Percentiles rank a stretch among this genome's conserved stretches.
These are phyloP conservation scores for Mollisia scopiformis DNA, from an alignment of 2,329 filamentous ascomycete genomes.

Conservation along the genomic window DNA sequence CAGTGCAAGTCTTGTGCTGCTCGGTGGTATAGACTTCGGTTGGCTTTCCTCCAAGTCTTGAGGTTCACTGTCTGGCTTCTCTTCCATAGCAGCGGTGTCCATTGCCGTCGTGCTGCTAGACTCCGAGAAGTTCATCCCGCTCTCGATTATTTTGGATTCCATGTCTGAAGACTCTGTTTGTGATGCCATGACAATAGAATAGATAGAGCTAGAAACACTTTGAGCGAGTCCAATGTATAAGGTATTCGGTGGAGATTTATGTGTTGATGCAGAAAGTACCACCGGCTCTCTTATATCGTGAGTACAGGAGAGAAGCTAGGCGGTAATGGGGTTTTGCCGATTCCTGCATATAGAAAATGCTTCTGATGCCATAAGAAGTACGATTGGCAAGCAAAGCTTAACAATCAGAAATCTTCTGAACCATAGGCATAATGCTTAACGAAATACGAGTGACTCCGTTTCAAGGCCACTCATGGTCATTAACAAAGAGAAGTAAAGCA, in stretches of 20 bases:
- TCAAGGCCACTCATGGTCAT: too few relatives aligned
- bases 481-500: background rate
- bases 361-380: background rate
- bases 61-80: background rate
- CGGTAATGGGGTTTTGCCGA: background rate
- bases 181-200: background rate
- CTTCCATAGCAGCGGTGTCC: background rate
- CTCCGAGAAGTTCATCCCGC: slow-evolving; percentile 4
- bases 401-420: background rate
- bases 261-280: too few relatives aligned
- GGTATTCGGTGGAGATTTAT: too few relatives aligned
- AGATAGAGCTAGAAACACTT: too few relatives aligned
- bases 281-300: background rate
- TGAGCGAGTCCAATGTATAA: too few relatives aligned
- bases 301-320: background rate
- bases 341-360: background rate
- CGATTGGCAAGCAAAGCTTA: background rate
- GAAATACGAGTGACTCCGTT: too few relatives aligned
- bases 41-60: background rate
- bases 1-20: slow-evolving; percentile 48
- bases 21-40: background rate
- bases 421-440: background rate
- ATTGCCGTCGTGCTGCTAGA: slow-evolving; percentile 9
- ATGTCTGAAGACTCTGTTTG: background rate
- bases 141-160: background rate